These are phyloP conservation scores for Calonectria crousiana DNA, from an alignment of 2,329 filamentous ascomycete genomes.

Conservation along the genomic window DNA sequence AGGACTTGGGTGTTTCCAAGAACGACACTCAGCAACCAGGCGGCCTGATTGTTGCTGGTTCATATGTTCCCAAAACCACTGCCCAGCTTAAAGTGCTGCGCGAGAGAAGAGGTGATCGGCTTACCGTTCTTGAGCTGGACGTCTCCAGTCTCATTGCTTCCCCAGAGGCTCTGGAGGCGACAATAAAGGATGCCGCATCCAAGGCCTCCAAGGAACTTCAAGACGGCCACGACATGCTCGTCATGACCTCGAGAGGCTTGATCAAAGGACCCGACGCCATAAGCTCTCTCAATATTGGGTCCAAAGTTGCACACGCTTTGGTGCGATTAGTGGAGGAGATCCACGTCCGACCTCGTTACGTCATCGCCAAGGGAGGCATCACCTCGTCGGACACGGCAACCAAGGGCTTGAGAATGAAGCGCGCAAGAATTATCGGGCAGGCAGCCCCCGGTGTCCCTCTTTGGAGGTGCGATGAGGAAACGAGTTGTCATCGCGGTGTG, in stretches of 20 bases:
- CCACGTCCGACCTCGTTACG: slow-evolving; percentile 62
- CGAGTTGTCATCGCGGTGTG: slow-evolving; percentile 60
- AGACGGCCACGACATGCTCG: slow-evolving; percentile 62
- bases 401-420: slow-evolving; percentile 64
- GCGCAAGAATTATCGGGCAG: slow-evolving; percentile 66
- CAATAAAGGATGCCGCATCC: slow-evolving; percentile 48
- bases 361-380: slow-evolving; percentile 72
- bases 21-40: slow-evolving; percentile 44
- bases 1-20: slow-evolving; percentile 52
- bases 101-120: slow-evolving; percentile 50
- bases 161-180: slow-evolving; percentile 43
- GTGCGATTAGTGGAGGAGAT: slow-evolving; percentile 61
- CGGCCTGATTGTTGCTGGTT: slow-evolving; percentile 66
- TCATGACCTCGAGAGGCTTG: slow-evolving; percentile 69
- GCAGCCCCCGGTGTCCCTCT: slow-evolving; percentile 68
- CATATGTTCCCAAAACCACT: slow-evolving; percentile 70
- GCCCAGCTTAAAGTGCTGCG: slow-evolving; percentile 61
- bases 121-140: slow-evolving; percentile 62
- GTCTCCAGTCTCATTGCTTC: slow-evolving; percentile 48
- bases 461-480: slow-evolving; percentile 67
- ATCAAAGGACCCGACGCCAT: slow-evolving; percentile 59
- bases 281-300: slow-evolving; percentile 63
- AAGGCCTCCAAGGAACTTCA: slow-evolving; percentile 44
- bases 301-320: slow-evolving; percentile 62
- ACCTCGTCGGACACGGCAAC: slow-evolving; percentile 70